Evolutionary conservation across 164 flowering plant species (phyloP).

Genomic region (Brasenia schreberi): DNA sequence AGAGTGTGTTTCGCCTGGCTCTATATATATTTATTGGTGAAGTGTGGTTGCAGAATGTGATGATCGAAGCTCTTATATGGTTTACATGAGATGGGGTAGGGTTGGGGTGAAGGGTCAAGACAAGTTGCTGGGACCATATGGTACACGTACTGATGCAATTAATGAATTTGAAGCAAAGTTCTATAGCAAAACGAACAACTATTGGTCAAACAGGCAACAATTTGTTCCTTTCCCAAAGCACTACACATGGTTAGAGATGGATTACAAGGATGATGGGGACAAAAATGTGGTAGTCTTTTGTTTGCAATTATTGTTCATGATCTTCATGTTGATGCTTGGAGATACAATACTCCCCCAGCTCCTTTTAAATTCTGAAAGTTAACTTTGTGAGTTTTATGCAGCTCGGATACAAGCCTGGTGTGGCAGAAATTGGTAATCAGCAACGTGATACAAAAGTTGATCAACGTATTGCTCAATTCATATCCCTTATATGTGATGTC

Average conservation of each 20-base stretch:
- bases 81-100: conserved; percentile 58
- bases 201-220: conserved; percentile 29
- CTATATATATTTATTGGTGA: background rate
- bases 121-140: conserved; percentile 41
- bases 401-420: conserved; percentile 12
- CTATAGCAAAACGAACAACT: conserved; percentile 35
- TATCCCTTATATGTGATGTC: conserved; percentile 47
- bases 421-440: conserved; percentile 9
- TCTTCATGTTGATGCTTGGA: background rate
- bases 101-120: conserved; percentile 53
- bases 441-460: conserved; percentile 39
- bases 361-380: no score
- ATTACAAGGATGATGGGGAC: conserved; percentile 20
- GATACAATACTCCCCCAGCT: background rate
- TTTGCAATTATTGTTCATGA: background rate
- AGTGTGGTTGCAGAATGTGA: conserved; percentile 35
- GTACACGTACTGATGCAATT: conserved; percentile 23
- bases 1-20: background rate
- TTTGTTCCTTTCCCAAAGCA: conserved; percentile 30
- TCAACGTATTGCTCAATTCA: conserved; percentile 34
- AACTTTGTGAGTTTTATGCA: conserved; percentile 3
- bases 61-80: conserved; percentile 34
- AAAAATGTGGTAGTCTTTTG: background rate
- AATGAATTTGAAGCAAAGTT: conserved; percentile 38
- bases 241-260: conserved; percentile 62